Conservation (phyloP, 495 filamentous ascomycete genomes). For the Penicillium maclennaniae region DNA sequence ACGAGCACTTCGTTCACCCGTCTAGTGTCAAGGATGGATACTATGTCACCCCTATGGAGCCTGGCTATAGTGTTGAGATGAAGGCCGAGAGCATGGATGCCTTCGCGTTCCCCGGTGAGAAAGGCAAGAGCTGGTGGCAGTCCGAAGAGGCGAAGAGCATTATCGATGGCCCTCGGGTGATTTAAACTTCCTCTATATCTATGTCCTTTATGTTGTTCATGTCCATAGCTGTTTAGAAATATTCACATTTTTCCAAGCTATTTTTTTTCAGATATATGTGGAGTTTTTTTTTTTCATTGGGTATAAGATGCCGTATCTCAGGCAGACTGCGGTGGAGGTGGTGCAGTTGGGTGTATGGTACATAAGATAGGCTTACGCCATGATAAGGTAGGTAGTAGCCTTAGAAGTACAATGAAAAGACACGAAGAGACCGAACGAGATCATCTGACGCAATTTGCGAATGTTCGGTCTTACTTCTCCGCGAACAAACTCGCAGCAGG, state of each 20-base stretch:
- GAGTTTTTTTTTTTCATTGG: background rate
- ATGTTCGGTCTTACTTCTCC: background rate
- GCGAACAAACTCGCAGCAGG: background rate
- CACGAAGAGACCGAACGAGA: background rate
- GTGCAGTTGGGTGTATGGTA: background rate
- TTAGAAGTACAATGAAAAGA: background rate
- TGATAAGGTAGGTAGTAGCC: background rate
- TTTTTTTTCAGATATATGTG: too few species aligned
- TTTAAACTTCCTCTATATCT: conserved; percentile 11
- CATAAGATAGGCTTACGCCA: background rate
- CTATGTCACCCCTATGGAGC: conserved; percentile 76
- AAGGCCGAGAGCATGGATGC: conserved; percentile 78
- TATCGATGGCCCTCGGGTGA: conserved; percentile 49
- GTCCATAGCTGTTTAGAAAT: conserved; percentile 18
- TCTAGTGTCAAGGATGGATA: conserved; percentile 77
- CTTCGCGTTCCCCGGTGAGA: conserved; percentile 70
- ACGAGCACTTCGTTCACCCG: conserved; percentile 89
- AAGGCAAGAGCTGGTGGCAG: conserved; percentile 80
- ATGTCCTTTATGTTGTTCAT: conserved; percentile 24
- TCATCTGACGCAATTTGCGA: background rate
- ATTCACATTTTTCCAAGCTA: conserved; percentile 1
- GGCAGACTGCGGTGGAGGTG: background rate
- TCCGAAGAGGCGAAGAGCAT: conserved; percentile 65
- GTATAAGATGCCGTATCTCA: background rate
- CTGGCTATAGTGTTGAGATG: conserved; percentile 93